A percentile compares a stretch with the other conserved stretches of the same genome.
Conservation (phyloP, 129 eudicot genomes). For the Mikania micrantha region DNA sequence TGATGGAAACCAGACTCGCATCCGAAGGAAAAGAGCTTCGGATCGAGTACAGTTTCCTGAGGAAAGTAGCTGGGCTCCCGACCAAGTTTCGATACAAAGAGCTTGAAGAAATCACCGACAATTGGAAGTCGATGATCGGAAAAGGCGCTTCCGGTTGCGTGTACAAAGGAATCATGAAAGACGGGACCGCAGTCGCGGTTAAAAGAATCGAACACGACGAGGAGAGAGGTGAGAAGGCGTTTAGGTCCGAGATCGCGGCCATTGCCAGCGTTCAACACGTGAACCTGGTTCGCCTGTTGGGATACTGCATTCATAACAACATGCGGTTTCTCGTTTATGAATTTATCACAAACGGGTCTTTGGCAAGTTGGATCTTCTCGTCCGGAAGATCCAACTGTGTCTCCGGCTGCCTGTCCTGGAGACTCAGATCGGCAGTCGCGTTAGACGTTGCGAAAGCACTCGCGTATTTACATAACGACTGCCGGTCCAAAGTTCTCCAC, state of each 20-base stretch:
- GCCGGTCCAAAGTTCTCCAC: constrained; percentile 65
- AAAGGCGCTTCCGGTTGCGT: constrained; percentile 74
- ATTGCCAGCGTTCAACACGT: constrained; percentile 84
- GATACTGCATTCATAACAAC: constrained; percentile 44
- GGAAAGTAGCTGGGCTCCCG: constrained; percentile 87
- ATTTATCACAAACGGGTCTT: constrained; percentile 55
- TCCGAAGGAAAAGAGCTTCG: constrained; percentile 73
- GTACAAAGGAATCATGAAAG: constrained; percentile 53
- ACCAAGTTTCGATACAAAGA: constrained; percentile 58
- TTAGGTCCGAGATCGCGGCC: constrained; percentile 76
- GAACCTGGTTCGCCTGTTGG: constrained; percentile 62
- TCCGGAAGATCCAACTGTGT: no score
- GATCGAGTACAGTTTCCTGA: constrained; percentile 70
- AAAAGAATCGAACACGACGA: constrained; percentile 60
- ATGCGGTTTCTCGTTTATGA: constrained; percentile 62
- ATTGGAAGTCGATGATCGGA: constrained; percentile 50
- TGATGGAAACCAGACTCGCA: constrained; percentile 39
- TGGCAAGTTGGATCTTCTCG: constrained; percentile 80
- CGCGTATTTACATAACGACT: constrained; percentile 78
- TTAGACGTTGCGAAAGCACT: constrained; percentile 79
- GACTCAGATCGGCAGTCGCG: constrained; percentile 43
- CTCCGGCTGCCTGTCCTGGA: constrained; percentile 63
- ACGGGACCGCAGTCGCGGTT: constrained; percentile 69
- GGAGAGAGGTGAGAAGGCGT: constrained; percentile 75
- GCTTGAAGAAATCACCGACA: constrained; percentile 63